Evolutionary conservation across 176 grass and related monocot genomes (phyloP), one percentile per base, ranked within the genome.

Genomic region (Carex parvula): DNA sequence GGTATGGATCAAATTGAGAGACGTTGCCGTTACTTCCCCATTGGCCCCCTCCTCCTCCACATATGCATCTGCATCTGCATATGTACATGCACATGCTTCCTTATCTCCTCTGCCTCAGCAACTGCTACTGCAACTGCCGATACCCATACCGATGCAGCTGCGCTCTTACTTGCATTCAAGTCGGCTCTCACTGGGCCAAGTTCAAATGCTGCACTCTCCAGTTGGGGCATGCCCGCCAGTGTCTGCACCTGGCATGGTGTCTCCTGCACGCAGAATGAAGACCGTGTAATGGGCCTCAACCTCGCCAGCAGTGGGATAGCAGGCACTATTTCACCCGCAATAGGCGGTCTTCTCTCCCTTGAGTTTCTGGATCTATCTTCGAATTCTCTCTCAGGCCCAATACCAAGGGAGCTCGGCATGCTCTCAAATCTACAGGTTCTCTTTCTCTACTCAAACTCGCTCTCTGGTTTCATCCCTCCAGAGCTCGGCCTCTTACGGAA

Each of bases 311-410:
- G 79, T 1, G 85, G 96, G 11, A 64, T 98, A 3, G 66, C 89
- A 0, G 96, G 96, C 44, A 84, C 56, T 58, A 79, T 98, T 84
- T 88, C 91, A 8, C 88, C 91, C 50, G 80, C 71, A 54, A 85
- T 98, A n/a, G 85, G 71, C 1, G 33, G 79, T 44, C 91, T 98
- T 3, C 1, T 76, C 3, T 90, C 75, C 42, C 46, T 98, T 3
- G 89, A 98, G 85, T 71, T 85, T 66, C 90, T 98, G 1, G 95
- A 98, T 61, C 3, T 98, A 22, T 98, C 95, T 24, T 98, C 95
- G 33, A 95, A 98, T 79, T 89, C 86, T 41, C 88, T 98, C 63
- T 70, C 91, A 18, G 95, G 92, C 52, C 44, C 75, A 7, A 89
- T 98, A 78, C 92, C 95, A 3, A 39, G 64, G 15, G 92, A 90